phyloP scores from a whole-genome alignment of 2,329 filamentous ascomycete species.

The Amphichorda felina region DNA sequence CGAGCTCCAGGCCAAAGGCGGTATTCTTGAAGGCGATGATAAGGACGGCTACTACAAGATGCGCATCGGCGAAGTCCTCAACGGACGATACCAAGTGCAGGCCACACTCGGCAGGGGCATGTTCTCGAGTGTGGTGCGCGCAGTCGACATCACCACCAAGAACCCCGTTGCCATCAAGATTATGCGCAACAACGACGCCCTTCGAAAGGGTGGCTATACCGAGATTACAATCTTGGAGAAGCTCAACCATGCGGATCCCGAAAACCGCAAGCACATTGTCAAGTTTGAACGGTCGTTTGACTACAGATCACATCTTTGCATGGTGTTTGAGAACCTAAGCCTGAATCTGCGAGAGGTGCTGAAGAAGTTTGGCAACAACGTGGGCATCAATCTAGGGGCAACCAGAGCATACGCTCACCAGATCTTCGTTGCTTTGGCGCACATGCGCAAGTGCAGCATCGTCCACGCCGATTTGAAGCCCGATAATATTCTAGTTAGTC shows the following conservation, averaged over 20 bases:
- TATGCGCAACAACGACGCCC: constrained; percentile 89
- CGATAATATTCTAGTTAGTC: constrained; percentile 77
- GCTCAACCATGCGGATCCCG: constrained; percentile 72
- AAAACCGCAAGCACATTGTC: constrained; percentile 86
- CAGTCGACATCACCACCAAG: constrained; percentile 63
- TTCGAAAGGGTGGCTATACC: constrained; percentile 83
- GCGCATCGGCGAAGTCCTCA: constrained; percentile 79
- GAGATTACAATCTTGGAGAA: constrained; percentile 90
- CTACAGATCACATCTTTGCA: constrained; percentile 88
- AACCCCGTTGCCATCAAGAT: constrained; percentile 92
- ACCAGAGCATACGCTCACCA: constrained; percentile 86
- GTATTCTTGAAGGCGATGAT: constrained; percentile 86
- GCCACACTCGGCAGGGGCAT: constrained; percentile 84
- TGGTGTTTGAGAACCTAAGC: constrained; percentile 91
- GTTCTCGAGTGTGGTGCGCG: constrained; percentile 92
- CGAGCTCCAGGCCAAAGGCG: constrained; percentile 50
- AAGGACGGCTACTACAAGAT: constrained; percentile 95
- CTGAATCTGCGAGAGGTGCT: constrained; percentile 89
- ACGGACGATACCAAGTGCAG: constrained; percentile 81
- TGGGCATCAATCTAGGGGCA: constrained; percentile 80
- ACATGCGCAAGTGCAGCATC: constrained; percentile 86
- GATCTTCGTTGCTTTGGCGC: constrained; percentile 79
- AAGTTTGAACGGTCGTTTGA: constrained; percentile 81
- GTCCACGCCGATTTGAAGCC: constrained; percentile 95
- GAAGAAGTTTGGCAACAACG: constrained; percentile 90